Percentiles rank a stretch among this genome's conserved stretches.
phyloP scores from a whole-genome alignment of 2,329 filamentous ascomycete species.

The Alternaria sp. region DNA sequence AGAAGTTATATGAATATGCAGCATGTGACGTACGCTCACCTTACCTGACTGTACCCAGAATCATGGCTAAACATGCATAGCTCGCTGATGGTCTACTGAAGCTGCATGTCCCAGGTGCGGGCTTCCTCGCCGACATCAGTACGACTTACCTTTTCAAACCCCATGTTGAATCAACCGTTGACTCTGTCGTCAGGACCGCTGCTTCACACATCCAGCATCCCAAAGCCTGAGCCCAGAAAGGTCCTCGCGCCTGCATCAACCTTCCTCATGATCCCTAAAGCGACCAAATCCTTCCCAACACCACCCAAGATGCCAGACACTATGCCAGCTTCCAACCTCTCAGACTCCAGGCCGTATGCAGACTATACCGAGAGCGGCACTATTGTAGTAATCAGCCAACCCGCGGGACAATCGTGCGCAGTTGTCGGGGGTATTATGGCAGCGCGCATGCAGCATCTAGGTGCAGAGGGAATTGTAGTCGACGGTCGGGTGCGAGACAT shows the following conservation, averaged over 20 bases:
- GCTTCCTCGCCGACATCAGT: constrained; percentile 72
- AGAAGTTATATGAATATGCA: constrained; percentile 43
- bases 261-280: constrained; percentile 69
- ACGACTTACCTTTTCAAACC: constrained; percentile 37
- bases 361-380: constrained; percentile 68
- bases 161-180: not conserved
- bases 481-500: constrained; percentile 74
- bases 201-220: constrained; percentile 27
- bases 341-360: constrained; percentile 67
- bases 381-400: constrained; percentile 73
- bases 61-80: constrained; percentile 25
- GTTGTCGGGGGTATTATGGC: constrained; percentile 82
- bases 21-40: constrained; percentile 43
- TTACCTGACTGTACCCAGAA: not conserved
- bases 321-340: constrained; percentile 37
- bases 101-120: constrained; percentile 70
- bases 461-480: constrained; percentile 70
- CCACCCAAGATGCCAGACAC: constrained; percentile 46
- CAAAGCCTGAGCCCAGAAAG: constrained; percentile 33
- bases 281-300: constrained; percentile 52
- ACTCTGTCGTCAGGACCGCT: constrained; percentile 34
- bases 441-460: constrained; percentile 69
- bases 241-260: constrained; percentile 66
- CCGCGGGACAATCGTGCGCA: constrained; percentile 70
- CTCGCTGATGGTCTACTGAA: constrained; percentile 75